Percentiles rank a stretch among this genome's conserved stretches.
Conservation (phyloP, 2,329 filamentous ascomycete species). For the Penicillium thymicola region DNA sequence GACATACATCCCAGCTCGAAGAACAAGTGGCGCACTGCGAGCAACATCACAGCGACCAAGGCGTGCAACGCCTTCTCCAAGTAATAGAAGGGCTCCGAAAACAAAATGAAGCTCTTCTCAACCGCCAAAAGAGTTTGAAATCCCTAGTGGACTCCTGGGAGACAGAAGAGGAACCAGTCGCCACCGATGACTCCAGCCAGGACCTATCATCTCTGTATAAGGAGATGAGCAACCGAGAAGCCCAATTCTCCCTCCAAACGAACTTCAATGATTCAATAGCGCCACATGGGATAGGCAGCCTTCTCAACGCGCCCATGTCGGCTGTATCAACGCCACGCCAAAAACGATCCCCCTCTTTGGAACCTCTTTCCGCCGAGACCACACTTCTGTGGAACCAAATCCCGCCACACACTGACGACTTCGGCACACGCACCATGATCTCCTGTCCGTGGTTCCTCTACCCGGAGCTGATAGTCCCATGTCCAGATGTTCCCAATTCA, state of each 20-base stretch:
- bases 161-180: background rate
- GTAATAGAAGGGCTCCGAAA: slow-evolving; percentile 20
- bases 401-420: slow-evolving; percentile 18
- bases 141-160: slow-evolving; percentile 23
- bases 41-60: slow-evolving; percentile 21
- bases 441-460: slow-evolving; percentile 18
- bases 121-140: slow-evolving; percentile 18
- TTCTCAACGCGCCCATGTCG: background rate
- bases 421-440: background rate
- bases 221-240: background rate
- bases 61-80: slow-evolving; percentile 17
- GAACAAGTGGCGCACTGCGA: slow-evolving; percentile 24
- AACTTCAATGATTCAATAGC: background rate
- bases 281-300: background rate
- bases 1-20: slow-evolving; percentile 20
- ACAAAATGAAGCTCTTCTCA: slow-evolving; percentile 23
- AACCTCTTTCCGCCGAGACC: background rate
- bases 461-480: slow-evolving; percentile 19
- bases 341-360: background rate
- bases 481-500: slow-evolving; percentile 19
- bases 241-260: background rate
- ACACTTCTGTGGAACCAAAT: slow-evolving; percentile 12
- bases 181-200: background rate
- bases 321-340: background rate
- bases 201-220: background rate